Conservation (phyloP, 495 filamentous ascomycete genomes). For the Xylaria cubensis region DNA sequence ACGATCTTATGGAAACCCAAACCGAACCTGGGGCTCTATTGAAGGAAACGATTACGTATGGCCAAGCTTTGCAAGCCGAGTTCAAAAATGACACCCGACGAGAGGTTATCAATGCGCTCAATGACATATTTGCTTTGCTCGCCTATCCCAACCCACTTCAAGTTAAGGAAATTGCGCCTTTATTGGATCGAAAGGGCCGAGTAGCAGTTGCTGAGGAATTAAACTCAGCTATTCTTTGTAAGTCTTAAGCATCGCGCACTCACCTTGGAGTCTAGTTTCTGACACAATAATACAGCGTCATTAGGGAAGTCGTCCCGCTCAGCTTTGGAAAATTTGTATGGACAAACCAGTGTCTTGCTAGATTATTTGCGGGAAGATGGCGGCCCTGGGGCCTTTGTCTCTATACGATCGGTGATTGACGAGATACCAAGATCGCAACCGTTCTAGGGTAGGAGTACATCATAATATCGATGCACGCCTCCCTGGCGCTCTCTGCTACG, state of each 20-base stretch:
- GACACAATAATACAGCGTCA: slow-evolving; percentile 65
- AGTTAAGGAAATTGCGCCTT: slow-evolving; percentile 75
- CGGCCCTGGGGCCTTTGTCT: slow-evolving; percentile 86
- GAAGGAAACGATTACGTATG: slow-evolving; percentile 77
- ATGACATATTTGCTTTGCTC: slow-evolving; percentile 87
- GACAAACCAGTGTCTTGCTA: slow-evolving; percentile 86
- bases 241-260: slow-evolving; percentile 34
- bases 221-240: slow-evolving; percentile 93
- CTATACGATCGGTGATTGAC: slow-evolving; percentile 71
- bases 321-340: slow-evolving; percentile 83
- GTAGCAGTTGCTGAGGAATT: slow-evolving; percentile 89
- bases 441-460: slow-evolving; percentile 28
- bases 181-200: slow-evolving; percentile 77
- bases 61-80: slow-evolving; percentile 76
- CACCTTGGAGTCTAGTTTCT: neutral
- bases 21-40: slow-evolving; percentile 42
- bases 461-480: neutral
- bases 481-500: neutral
- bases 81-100: slow-evolving; percentile 72
- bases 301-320: slow-evolving; percentile 89
- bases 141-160: slow-evolving; percentile 83
- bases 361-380: slow-evolving; percentile 83
- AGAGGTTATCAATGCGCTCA: slow-evolving; percentile 74
- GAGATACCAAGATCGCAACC: slow-evolving; percentile 44
- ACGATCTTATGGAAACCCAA: slow-evolving; percentile 53